Evolutionary conservation across 1,284 basidiomycete genomes (phyloP).

Genomic region (Austroboletus niveus): DNA sequence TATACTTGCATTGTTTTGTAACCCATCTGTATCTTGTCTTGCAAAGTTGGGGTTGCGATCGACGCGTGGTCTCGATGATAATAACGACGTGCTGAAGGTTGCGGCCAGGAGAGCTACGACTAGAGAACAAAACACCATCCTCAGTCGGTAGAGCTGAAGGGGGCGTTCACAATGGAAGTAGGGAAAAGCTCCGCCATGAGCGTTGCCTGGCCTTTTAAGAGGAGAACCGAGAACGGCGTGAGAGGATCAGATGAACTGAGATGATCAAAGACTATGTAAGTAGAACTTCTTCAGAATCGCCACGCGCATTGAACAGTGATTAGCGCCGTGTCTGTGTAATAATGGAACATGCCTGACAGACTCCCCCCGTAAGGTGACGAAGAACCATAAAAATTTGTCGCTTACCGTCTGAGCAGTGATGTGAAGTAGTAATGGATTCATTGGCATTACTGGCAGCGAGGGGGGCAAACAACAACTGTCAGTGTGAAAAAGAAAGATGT

Average conservation of each 20-base stretch:
- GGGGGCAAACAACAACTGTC: too few relatives aligned
- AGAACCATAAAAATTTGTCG: too few relatives aligned
- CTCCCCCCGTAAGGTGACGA: too few relatives aligned
- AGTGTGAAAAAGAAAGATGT: too few relatives aligned
- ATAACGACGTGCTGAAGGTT: constrained; percentile 4
- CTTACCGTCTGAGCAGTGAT: too few relatives aligned
- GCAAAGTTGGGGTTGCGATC: constrained; percentile 16
- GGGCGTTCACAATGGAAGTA: background rate
- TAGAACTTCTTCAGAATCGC: too few relatives aligned
- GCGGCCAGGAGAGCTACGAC: constrained; percentile 12
- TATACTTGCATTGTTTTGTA: constrained; percentile 20
- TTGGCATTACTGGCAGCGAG: too few relatives aligned
- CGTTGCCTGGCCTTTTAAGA: background rate
- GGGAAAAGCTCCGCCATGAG: background rate
- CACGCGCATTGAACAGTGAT: too few relatives aligned
- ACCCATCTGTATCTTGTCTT: constrained; percentile 11
- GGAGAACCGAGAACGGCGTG: background rate
- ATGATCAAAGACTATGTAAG: background rate
- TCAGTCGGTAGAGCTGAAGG: background rate
- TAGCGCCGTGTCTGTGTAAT: too few relatives aligned
- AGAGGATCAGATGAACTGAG: constrained; percentile 1
- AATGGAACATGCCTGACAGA: too few relatives aligned
- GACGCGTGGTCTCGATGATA: constrained; percentile 5
- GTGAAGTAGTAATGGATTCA: too few relatives aligned
- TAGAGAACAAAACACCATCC: constrained; percentile 15